phyloP scores from a whole-genome alignment of 176 grass and related monocot genomes.

The Ensete ventricosum region DNA sequence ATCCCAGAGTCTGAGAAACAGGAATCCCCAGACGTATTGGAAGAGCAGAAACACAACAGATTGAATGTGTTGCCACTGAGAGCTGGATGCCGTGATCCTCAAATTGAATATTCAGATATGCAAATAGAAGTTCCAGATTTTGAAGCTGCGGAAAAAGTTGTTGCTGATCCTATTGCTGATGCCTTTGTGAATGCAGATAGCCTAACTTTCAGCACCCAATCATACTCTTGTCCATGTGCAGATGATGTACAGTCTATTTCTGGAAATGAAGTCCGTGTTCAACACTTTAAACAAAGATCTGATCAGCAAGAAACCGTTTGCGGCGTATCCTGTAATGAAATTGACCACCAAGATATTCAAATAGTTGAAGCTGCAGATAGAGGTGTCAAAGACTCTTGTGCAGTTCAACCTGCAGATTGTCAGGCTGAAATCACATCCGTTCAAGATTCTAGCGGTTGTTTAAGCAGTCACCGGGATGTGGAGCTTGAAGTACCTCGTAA shows the following conservation, averaged over 20 bases:
- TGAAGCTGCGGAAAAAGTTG: background rate
- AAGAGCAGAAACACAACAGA: background rate
- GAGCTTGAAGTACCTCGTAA: conserved; percentile 9
- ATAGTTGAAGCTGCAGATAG: background rate
- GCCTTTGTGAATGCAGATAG: background rate
- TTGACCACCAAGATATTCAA: background rate
- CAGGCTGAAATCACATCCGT: background rate
- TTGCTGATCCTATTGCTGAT: background rate
- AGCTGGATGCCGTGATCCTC: background rate
- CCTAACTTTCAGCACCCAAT: background rate
- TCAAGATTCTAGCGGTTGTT: conserved; percentile 6
- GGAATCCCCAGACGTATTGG: background rate
- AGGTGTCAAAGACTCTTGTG: conserved; percentile 1
- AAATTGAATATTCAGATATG: conserved; percentile 6
- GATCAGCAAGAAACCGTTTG: background rate
- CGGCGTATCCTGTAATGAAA: background rate
- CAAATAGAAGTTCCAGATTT: background rate
- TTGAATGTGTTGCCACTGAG: background rate
- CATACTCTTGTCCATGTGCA: background rate
- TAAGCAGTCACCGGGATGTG: conserved; percentile 3
- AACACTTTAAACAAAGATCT: background rate
- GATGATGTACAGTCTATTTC: background rate
- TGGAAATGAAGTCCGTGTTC: background rate
- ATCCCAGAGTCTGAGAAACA: background rate
- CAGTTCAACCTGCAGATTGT: background rate